Base-by-base conservation (phyloP, 164 flowering plant species). In the Dillenia turbinata region DNA sequence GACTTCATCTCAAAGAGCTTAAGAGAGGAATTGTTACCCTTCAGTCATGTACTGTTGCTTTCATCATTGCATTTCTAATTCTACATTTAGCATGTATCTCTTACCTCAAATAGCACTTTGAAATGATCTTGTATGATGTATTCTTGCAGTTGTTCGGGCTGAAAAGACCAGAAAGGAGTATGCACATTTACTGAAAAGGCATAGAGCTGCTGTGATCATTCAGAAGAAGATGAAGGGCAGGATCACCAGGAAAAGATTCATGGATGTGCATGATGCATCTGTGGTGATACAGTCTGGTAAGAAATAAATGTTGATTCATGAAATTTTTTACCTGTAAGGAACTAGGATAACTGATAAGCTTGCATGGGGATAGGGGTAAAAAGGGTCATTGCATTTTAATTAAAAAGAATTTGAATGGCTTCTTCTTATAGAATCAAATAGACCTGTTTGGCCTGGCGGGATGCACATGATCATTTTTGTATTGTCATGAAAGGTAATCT, bases 221-320 rank as follows among this genome's bases (percentile, higher is more conserved):
- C 97, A 95, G 66, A 85, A 67, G 66, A 71, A 80, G 53, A 63
- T 81, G 3, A 92, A 85, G 75, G 72, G 77, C 69, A 83, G 65
- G 69, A 72, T 69, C 51, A 50, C 73, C 14, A 75, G 78, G 64
- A 79, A 73, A 67, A 67, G 43, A n/a, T 85, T 71, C 66, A 62
- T 66, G 66, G 63, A 72, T 55, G 59, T 73, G 40, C 64, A 62
- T 44, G 66, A 76, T 66, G 96, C 97, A 54, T 78, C 97, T 47
- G 45, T 85, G 26, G 55, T 76, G 52, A 82, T 95, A 63, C 99
- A 95, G 68, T 84, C 99, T 73, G 93, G 99, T 94, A 79, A 56
- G 49, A 33, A 33, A 33, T 4, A 33, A 33, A 33, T 33, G 7
- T 0, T 33, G 6, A 33, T 33, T 33, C 40, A 33, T 33, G 40